Conservation (phyloP, 805 yeast genomes). For the Barnettozyma californica region DNA sequence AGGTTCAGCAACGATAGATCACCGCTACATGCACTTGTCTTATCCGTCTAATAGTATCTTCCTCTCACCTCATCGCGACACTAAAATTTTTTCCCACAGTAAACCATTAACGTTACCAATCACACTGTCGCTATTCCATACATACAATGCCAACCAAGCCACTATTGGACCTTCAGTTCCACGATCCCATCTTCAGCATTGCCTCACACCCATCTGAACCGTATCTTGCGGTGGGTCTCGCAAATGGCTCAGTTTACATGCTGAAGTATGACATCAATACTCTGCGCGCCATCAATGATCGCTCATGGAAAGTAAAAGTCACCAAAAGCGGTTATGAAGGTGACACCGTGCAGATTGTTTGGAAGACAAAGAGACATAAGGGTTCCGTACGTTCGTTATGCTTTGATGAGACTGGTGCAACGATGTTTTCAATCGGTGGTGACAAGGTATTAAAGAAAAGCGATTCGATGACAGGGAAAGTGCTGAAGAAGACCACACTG, state of each 20-base stretch:
- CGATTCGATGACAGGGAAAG: conserved; percentile 66
- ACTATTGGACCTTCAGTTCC: conserved; percentile 32
- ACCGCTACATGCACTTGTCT: too few relatives aligned
- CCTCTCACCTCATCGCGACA: too few relatives aligned
- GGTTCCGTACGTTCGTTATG: conserved; percentile 75
- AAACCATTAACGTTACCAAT: too few relatives aligned
- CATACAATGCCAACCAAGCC: conserved; percentile 25
- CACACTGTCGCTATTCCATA: not conserved
- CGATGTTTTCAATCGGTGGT: conserved; percentile 66
- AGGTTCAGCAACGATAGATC: too few relatives aligned
- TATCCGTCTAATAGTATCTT: too few relatives aligned
- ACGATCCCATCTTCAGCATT: conserved; percentile 67
- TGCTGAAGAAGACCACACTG: conserved; percentile 44
- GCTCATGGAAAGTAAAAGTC: conserved; percentile 23
- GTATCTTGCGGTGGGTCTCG: conserved; percentile 65
- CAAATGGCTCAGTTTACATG: conserved; percentile 70
- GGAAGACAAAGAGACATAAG: conserved; percentile 91
- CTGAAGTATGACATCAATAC: conserved; percentile 48
- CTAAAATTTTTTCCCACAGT: too few relatives aligned
- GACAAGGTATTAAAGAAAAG: conserved; percentile 80
- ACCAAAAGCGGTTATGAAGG: conserved; percentile 14
- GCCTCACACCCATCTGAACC: conserved; percentile 76
- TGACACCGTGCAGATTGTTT: conserved; percentile 28
- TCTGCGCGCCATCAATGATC: conserved; percentile 15
- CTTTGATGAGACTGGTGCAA: conserved; percentile 48